Evolutionary conservation across 768 basidiomycete genomes (phyloP), one percentile per base, ranked within the genome.

Genomic region (Myochromella boudieri): DNA sequence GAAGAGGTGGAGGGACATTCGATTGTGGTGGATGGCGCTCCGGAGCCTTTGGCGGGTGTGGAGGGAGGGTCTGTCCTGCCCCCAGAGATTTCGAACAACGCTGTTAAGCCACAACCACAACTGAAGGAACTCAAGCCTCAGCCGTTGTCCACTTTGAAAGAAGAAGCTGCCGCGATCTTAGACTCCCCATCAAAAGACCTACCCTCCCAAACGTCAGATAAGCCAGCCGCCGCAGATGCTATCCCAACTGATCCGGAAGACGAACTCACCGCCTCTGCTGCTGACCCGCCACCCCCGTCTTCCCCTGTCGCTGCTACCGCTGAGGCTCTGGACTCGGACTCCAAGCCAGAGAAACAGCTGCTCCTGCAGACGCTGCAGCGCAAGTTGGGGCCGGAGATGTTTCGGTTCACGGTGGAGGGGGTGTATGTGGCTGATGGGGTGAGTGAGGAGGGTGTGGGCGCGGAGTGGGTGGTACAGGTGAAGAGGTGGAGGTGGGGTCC

Each of bases 401-500:
- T 72, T 42, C 54, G 66, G 46, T 74, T 74, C 50, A 59, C 64
- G 34, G 46, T 61, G 17, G 70, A 71, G 32, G 70, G 70, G 8
- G 62, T 74, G 26, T 64, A 61, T 44, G 65, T 72, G 0, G 54
- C 55, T 17, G 68, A 70, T 22, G 52, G 52, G 10, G 39, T 55
- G 45, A 53, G 10, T 17, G 50, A 46, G 28, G 46, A 50, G 36
- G 26, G 14, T 22, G 61, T 56, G 44, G 59, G 63, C 34, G 63
- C 66, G 3, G 70, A 71, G 59, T 73, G 71, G 69, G 60, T 66
- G 27, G 67, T 71, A n/a, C 64, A 67, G 45, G 69, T 70, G 6
- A 68, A 61, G 52, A 60, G 66, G 46, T 73, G 71, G 71, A 70
- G 63, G 58, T 73, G 69, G 70, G 66, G 66, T 1, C 61, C 59